Percentiles rank a stretch among this genome's conserved stretches.
These are phyloP conservation scores for Podospora tetraspora DNA, from an alignment of 495 filamentous ascomycete species.

Conservation along the genomic window DNA sequence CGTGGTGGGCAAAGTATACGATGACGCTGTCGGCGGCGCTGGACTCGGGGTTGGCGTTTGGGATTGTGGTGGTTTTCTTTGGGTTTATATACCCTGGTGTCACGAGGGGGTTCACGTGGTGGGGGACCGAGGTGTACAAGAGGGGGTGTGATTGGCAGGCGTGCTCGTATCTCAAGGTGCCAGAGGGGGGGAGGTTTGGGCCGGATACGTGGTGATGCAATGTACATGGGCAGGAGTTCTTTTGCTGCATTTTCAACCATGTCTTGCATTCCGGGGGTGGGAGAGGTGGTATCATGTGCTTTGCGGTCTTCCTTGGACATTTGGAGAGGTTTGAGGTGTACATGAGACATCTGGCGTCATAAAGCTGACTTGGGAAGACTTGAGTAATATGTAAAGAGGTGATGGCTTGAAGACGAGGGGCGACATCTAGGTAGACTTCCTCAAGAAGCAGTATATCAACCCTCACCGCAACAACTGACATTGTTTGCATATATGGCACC, in stretches of 20 bases:
- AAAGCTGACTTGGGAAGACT: too few relatives aligned
- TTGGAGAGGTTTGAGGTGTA: too few relatives aligned
- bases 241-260: not conserved
- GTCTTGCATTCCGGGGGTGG: not conserved
- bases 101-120: slow-evolving; percentile 62
- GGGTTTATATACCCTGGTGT: slow-evolving; percentile 68
- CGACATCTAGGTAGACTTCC: too few relatives aligned
- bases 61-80: slow-evolving; percentile 78
- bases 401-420: too few relatives aligned
- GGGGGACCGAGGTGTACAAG: slow-evolving; percentile 70
- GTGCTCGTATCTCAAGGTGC: slow-evolving; percentile 50
- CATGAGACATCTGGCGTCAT: too few relatives aligned
- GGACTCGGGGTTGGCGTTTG: slow-evolving; percentile 75
- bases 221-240: not conserved
- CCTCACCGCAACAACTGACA: too few relatives aligned
- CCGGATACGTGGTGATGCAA: slow-evolving; percentile 48
- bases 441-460: too few relatives aligned
- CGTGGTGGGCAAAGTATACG: slow-evolving; percentile 86
- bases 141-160: slow-evolving; percentile 61
- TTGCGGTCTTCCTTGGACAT: too few relatives aligned
- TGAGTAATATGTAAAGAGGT: too few relatives aligned
- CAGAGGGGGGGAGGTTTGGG: slow-evolving; percentile 53
- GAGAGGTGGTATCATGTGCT: not conserved
- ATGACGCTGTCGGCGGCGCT: slow-evolving; percentile 80
- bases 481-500: too few relatives aligned